These are phyloP conservation scores for Candida tetrigidarum DNA, from an alignment of 1,139 yeast species.

Conservation along the genomic window DNA sequence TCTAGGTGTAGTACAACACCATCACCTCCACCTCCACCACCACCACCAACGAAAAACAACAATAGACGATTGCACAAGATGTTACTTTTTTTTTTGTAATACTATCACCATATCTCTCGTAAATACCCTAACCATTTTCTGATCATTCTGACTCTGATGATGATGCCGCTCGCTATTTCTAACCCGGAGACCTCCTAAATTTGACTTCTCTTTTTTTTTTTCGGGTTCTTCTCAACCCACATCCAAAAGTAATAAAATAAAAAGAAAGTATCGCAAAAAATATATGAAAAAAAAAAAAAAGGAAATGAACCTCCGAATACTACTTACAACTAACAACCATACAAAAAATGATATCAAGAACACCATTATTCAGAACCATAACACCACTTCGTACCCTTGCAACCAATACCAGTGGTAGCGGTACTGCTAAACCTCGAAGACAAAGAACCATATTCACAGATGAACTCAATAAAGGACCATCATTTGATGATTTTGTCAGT, in stretches of 20 bases:
- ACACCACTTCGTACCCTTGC: slow-evolving; percentile 17
- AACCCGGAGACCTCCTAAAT: not conserved
- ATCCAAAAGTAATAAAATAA: not conserved
- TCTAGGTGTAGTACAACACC: slow-evolving; percentile 11
- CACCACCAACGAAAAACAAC: not conserved
- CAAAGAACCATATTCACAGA: slow-evolving; percentile 70
- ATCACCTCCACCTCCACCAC: not conserved
- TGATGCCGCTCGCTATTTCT: not conserved
- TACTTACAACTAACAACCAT: no score
- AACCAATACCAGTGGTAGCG: slow-evolving; percentile 12
- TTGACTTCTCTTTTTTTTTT: not conserved
- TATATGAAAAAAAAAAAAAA: not conserved
- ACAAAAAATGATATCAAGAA: slow-evolving; percentile 5
- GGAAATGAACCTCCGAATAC: not conserved
- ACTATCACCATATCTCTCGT: not conserved
- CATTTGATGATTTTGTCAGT: slow-evolving; percentile 86
- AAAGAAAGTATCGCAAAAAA: not conserved
- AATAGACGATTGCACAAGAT: slow-evolving; percentile 2
- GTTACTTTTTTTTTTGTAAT: not conserved
- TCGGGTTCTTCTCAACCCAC: no score
- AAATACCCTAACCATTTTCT: not conserved
- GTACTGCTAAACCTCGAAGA: slow-evolving; percentile 29
- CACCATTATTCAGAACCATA: not conserved
- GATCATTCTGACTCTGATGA: slow-evolving; percentile 2
- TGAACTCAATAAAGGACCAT: slow-evolving; percentile 81